Evolutionary conservation across 441 rosid genomes (phyloP).

Genomic region (Brassica hybrid): DNA sequence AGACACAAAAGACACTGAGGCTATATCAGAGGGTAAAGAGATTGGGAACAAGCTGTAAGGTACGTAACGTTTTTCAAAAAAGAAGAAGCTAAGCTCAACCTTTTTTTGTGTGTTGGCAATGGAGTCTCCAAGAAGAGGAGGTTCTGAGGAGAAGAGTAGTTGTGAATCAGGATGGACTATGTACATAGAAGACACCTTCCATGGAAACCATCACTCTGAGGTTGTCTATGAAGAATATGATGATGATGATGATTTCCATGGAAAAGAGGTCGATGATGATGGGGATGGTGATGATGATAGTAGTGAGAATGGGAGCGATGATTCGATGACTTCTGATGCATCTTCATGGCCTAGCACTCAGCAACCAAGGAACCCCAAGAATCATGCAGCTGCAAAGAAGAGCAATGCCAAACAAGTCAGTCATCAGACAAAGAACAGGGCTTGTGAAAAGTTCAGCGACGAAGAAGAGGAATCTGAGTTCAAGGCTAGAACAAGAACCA

Average conservation of each 20-base stretch:
- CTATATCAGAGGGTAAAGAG: slow-evolving; percentile 8
- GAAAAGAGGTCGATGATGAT: slow-evolving; percentile 17
- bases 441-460: slow-evolving; percentile 20
- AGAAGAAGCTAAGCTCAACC: background rate
- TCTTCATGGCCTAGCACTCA: slow-evolving; percentile 69
- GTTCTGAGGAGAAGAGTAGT: slow-evolving; percentile 51
- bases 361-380: slow-evolving; percentile 28
- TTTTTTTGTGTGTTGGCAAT: slow-evolving; percentile 41
- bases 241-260: slow-evolving; percentile 28
- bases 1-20: slow-evolving; percentile 5
- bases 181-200: slow-evolving; percentile 59
- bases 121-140: slow-evolving; percentile 56
- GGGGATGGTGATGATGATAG: slow-evolving; percentile 23
- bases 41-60: slow-evolving; percentile 12
- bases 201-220: slow-evolving; percentile 32
- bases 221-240: slow-evolving; percentile 34
- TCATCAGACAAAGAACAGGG: slow-evolving; percentile 35
- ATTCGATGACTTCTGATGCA: slow-evolving; percentile 87
- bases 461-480: slow-evolving; percentile 40
- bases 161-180: slow-evolving; percentile 90
- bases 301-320: slow-evolving; percentile 56
- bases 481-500: slow-evolving; percentile 41
- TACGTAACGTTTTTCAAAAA: background rate
- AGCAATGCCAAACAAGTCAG: slow-evolving; percentile 26
- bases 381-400: slow-evolving; percentile 34